Conservation (phyloP, 345 rosid genomes). For the Isatis tinctoria region DNA sequence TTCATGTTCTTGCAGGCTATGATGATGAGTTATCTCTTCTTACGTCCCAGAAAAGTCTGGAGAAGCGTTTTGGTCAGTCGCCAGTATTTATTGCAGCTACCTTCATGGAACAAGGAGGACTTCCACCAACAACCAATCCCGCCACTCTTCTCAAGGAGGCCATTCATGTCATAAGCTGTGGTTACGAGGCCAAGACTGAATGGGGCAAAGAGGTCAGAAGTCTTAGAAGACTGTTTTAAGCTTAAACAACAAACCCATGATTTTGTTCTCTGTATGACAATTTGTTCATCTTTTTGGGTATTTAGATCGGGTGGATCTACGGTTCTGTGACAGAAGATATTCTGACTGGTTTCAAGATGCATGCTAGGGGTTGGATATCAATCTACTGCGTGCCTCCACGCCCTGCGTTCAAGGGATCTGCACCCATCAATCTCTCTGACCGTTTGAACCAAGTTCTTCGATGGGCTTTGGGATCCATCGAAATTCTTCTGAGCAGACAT, state of each 20-base stretch:
- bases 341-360: conserved; percentile 98
- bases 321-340: conserved; percentile 99
- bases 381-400: conserved; percentile 93
- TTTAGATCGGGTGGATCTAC: conserved; percentile 95
- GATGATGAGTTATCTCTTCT: conserved; percentile 89
- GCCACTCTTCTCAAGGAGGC: conserved; percentile 90
- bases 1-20: conserved; percentile 58
- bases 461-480: conserved; percentile 94
- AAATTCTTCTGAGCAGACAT: conserved; percentile 92
- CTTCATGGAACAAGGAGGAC: conserved; percentile 94
- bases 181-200: conserved; percentile 93
- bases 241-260: background rate
- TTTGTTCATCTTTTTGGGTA: background rate
- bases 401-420: conserved; percentile 96
- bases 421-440: conserved; percentile 97
- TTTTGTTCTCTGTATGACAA: background rate
- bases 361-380: conserved; percentile 98
- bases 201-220: conserved; percentile 95
- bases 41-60: conserved; percentile 80
- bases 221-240: background rate
- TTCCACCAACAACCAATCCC: conserved; percentile 86
- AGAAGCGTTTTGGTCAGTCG: conserved; percentile 96
- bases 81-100: conserved; percentile 97
- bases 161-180: conserved; percentile 97
- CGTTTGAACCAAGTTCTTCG: conserved; percentile 95